Conservation (phyloP, 768 basidiomycete genomes). For the Udeniomyces megalosporus region DNA sequence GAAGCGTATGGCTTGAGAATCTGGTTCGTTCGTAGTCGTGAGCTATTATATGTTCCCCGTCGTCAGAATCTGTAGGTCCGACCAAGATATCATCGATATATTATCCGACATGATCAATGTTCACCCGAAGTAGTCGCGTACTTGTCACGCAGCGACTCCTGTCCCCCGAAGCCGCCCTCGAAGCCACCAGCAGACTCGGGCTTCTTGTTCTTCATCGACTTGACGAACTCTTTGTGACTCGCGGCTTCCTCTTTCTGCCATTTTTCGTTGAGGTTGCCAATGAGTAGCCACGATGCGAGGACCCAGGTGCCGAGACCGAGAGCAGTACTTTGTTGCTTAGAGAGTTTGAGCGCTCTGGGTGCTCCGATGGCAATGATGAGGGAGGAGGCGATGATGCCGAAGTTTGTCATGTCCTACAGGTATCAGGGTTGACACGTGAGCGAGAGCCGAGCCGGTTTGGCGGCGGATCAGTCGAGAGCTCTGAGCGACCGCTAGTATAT, state of each 20-base stretch:
- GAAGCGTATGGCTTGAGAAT: no score
- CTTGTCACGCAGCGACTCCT: slow-evolving; percentile 13
- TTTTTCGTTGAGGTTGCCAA: not conserved
- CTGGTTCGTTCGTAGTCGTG: no score
- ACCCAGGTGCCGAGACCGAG: slow-evolving; percentile 4
- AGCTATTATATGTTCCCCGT: no score
- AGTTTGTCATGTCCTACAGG: not conserved
- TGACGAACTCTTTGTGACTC: not conserved
- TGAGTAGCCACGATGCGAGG: not conserved
- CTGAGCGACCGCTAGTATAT: not conserved
- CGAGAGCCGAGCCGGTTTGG: not conserved
- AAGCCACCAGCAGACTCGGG: not conserved
- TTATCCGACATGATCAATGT: not conserved
- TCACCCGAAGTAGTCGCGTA: slow-evolving; percentile 13
- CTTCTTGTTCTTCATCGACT: not conserved
- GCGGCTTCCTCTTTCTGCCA: not conserved
- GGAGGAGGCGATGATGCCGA: not conserved
- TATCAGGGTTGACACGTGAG: no score
- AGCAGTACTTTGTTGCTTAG: not conserved
- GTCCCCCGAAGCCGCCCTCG: slow-evolving; percentile 12
- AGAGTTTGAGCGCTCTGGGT: not conserved
- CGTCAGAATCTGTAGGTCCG: no score
- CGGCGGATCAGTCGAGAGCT: not conserved
- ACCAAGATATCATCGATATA: no score
- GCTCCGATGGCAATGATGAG: not conserved